phyloP scores from a whole-genome alignment of 257 asterid species.

The Ajuga chamaepitys region DNA sequence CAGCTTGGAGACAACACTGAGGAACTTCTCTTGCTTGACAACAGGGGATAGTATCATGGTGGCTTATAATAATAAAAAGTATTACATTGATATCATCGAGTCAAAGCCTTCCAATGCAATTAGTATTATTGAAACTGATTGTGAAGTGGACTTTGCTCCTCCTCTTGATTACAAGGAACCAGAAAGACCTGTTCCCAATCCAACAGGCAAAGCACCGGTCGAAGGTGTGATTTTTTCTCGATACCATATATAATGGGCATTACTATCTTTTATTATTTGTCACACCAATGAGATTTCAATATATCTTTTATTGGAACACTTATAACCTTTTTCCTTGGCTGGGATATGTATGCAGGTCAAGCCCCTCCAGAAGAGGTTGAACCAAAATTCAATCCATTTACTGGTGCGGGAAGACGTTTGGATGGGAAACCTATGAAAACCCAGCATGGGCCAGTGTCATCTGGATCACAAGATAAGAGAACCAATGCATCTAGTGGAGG shows the following conservation, averaged over 20 bases:
- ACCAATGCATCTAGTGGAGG: slow-evolving; percentile 28
- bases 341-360: slow-evolving; percentile 41
- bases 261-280: neutral
- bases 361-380: slow-evolving; percentile 54
- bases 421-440: slow-evolving; percentile 72
- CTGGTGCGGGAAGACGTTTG: slow-evolving; percentile 77
- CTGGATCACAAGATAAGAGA: slow-evolving; percentile 44
- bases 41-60: slow-evolving; percentile 98
- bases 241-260: neutral
- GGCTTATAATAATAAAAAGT: slow-evolving; percentile 91
- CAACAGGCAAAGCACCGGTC: slow-evolving; percentile 56
- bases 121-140: slow-evolving; percentile 91
- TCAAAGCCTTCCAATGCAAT: slow-evolving; percentile 92
- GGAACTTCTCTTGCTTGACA: slow-evolving; percentile 96
- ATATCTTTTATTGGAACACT: neutral
- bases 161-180: slow-evolving; percentile 98
- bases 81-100: slow-evolving; percentile 92
- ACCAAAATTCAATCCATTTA: slow-evolving; percentile 81
- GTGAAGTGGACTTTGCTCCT: slow-evolving; percentile 99
- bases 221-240: slow-evolving; percentile 35
- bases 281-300: neutral
- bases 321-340: neutral
- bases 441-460: slow-evolving; percentile 46
- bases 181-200: slow-evolving; percentile 50
- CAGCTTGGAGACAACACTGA: slow-evolving; percentile 94